Evolutionary conservation across 805 yeast genomes (phyloP), one percentile per base, ranked within the genome.

Genomic region (Starmerella apicola): DNA sequence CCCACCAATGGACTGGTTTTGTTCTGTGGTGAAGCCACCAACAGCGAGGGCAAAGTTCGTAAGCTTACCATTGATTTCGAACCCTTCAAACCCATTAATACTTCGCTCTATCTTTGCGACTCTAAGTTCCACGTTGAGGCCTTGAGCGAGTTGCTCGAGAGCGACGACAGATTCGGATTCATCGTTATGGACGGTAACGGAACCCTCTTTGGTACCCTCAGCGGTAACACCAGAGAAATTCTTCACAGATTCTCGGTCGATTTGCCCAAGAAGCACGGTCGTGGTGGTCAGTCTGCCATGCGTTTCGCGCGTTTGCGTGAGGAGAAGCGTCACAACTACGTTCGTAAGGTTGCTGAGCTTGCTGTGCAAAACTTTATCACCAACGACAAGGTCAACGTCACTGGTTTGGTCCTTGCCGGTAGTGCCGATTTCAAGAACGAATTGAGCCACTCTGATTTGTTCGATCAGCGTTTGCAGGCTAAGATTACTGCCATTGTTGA

Each of bases 161-260:
- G 84, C 50, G 98, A 91, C 64, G 95, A 93, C 61, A 76, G 81
- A 63, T 91, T 88, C 54, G 99, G 99, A 37, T 91, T 91, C 66
- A 93, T 91, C 53, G 80, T 91, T 55, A 91, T 91, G 98, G 99
- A 91, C 66, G 99, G 99, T 83, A 85, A 86, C 62, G 98, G 98
- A 45, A 83, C 95, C 3, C 69, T 91, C 51, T 91, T 91, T 54
- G 99, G 99, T 65, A 72, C 93, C 16, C 76, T 91, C 41, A 77
- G 93, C 33, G 99, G 99, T 62, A 91, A 91, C 67, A 86, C 95
- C 34, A 80, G 98, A 70, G 95, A 91, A 48, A 83, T 91, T 33
- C 70, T 91, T 58, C 95, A 88, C 65, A 91, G 91, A 65, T 91
- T 91, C 66, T 81, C 85, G 2, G 99, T 91, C 41, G 99, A 91